Conservation (phyloP, 192 early-diverging fungal species). For the Allomyces javanicus region DNA sequence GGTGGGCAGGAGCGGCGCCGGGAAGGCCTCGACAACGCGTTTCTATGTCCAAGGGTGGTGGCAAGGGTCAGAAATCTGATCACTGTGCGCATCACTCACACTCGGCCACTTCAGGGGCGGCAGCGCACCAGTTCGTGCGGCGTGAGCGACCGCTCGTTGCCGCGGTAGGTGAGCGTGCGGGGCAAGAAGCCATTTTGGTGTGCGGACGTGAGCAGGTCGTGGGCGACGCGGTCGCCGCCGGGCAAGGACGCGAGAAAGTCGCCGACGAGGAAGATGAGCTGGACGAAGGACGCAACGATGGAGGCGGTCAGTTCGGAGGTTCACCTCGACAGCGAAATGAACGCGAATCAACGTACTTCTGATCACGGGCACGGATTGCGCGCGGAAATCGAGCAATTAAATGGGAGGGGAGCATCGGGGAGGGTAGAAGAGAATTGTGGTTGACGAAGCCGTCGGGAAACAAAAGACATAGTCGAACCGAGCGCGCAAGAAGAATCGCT, state of each 20-base stretch:
- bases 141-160: background rate
- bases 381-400: background rate
- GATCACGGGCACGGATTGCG: background rate
- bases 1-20: background rate
- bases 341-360: background rate
- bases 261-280: background rate
- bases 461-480: background rate
- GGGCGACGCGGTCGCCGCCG: background rate
- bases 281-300: background rate
- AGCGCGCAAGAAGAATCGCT: background rate
- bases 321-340: background rate
- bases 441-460: background rate
- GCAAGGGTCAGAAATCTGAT: background rate
- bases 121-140: background rate
- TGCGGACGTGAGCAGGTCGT: background rate
- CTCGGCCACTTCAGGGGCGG: background rate
- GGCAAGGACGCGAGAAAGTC: background rate
- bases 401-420: background rate
- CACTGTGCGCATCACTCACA: background rate
- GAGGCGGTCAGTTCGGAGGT: too few relatives aligned
- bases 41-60: background rate
- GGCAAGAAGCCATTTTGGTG: background rate
- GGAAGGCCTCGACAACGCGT: background rate
- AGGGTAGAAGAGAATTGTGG: background rate
- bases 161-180: background rate